Percentiles rank a stretch among this genome's conserved stretches.
Evolutionary conservation across 805 yeast species (phyloP).

Genomic region (Candida insectorum): DNA sequence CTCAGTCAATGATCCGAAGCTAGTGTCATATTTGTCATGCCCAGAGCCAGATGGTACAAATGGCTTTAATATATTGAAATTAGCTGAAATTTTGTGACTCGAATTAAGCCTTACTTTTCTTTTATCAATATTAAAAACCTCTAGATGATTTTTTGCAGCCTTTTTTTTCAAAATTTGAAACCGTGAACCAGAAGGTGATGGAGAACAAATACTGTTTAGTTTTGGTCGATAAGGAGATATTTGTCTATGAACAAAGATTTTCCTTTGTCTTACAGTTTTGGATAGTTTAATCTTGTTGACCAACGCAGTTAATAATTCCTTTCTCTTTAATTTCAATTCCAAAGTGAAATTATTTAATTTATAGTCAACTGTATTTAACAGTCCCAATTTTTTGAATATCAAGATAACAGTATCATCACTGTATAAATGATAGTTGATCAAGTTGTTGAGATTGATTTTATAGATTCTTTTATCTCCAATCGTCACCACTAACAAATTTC

Average conservation of each 20-base stretch:
- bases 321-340: slow-evolving; percentile 5
- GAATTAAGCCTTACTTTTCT: slow-evolving; percentile 2
- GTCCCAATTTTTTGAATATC: slow-evolving; percentile 8
- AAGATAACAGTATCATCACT: background rate
- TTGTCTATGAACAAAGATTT: background rate
- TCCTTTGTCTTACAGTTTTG: background rate
- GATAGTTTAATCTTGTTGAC: slow-evolving; percentile 1
- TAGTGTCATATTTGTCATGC: no score
- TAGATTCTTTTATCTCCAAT: background rate
- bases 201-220: background rate
- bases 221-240: background rate
- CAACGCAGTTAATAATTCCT: slow-evolving; percentile 1
- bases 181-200: background rate
- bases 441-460: slow-evolving; percentile 6
- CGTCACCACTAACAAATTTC: slow-evolving; percentile 9
- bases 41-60: no score
- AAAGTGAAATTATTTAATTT: slow-evolving; percentile 6
- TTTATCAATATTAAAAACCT: background rate
- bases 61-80: no score
- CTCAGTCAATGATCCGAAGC: no score
- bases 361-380: slow-evolving; percentile 7
- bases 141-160: background rate
- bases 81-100: no score
- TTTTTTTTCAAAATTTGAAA: background rate
- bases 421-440: background rate